These are phyloP conservation scores for Aspergillus jensenii DNA, from an alignment of 2,329 filamentous ascomycete species.

Conservation along the genomic window DNA sequence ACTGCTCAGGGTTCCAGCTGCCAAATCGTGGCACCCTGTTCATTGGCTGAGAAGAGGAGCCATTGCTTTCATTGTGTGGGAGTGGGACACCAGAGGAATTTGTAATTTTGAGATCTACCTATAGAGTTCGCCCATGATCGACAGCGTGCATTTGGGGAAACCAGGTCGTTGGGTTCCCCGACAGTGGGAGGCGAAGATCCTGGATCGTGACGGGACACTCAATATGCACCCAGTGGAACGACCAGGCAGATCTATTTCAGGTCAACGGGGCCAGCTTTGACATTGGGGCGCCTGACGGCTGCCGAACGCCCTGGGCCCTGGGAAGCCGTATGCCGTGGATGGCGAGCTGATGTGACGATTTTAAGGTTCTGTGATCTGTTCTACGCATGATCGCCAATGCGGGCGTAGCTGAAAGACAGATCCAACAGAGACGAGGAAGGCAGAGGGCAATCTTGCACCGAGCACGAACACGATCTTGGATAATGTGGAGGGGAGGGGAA, in stretches of 20 bases:
- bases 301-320: not conserved
- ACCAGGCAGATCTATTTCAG: not conserved
- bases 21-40: too few species aligned
- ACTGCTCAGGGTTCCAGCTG: too few species aligned
- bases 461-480: not conserved
- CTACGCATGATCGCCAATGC: slow-evolving; percentile 1
- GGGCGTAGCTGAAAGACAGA: slow-evolving; percentile 12
- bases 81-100: slow-evolving; percentile 3
- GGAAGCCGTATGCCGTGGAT: not conserved
- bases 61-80: slow-evolving; percentile 9
- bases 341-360: slow-evolving; percentile 8
- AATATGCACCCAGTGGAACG: not conserved
- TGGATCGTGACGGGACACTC: not conserved
- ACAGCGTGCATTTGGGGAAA: slow-evolving; percentile 17
- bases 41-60: not conserved
- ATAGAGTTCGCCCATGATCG: slow-evolving; percentile 17
- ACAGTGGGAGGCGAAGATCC: not conserved
- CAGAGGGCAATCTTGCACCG: not conserved
- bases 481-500: not conserved
- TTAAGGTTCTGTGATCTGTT: slow-evolving; percentile 6
- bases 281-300: not conserved
- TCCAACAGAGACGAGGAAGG: not conserved
- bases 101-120: slow-evolving; percentile 11
- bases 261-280: not conserved
- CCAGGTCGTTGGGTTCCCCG: slow-evolving; percentile 19